Evolutionary conservation across 306 rosid genomes (phyloP).

Genomic region (Acacia acuminata): DNA sequence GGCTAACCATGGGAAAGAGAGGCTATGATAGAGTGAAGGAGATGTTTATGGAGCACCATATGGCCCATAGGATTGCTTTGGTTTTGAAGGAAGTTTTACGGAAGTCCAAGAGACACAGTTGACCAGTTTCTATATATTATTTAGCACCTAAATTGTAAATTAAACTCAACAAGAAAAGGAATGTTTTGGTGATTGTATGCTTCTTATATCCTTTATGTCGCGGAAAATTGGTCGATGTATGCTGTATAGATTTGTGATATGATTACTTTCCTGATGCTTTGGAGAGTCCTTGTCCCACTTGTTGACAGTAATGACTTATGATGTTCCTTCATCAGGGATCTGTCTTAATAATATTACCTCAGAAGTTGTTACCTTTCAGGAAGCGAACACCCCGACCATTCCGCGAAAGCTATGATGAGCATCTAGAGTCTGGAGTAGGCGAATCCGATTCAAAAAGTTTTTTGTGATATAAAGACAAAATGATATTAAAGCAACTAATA

Average conservation of each 20-base stretch:
- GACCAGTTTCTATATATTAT: conserved; percentile 21
- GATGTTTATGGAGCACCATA: conserved; percentile 77
- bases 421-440: too few species aligned
- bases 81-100: conserved; percentile 74
- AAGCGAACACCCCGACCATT: neutral
- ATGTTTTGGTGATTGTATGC: conserved; percentile 9
- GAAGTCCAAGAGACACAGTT: conserved; percentile 52
- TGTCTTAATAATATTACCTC: neutral
- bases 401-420: neutral
- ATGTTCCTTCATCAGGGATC: neutral
- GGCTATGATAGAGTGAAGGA: conserved; percentile 82
- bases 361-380: neutral
- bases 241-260: conserved; percentile 10
- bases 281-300: neutral
- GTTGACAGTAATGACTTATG: neutral
- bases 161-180: conserved; percentile 21
- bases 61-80: conserved; percentile 77
- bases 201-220: conserved; percentile 25
- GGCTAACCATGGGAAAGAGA: conserved; percentile 85
- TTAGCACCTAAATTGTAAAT: conserved; percentile 38
- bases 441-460: too few species aligned
- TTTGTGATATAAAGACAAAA: too few species aligned
- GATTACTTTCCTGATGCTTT: neutral
- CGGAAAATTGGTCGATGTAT: conserved; percentile 23
- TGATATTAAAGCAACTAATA: too few species aligned